phyloP scores from a whole-genome alignment of 371 early-diverging fungal species.

The Haplosporangium sp. region DNA sequence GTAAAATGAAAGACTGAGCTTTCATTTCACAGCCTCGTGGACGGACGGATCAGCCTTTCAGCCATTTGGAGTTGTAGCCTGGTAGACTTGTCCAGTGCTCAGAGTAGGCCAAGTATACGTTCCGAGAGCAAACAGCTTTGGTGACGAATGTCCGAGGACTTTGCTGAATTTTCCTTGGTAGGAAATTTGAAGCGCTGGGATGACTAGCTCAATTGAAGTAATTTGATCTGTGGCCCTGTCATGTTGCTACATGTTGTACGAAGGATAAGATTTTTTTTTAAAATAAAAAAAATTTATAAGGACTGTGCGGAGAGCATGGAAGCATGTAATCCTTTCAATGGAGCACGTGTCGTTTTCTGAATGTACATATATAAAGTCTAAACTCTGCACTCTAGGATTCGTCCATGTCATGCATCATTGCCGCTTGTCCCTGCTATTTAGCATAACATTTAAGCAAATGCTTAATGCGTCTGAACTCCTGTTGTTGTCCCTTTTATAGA shows the following conservation, averaged over 20 bases:
- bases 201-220: too few species aligned
- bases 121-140: not conserved
- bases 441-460: too few species aligned
- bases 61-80: not conserved
- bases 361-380: not conserved
- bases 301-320: not conserved
- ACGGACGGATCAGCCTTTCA: slow-evolving; percentile 4
- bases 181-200: too few species aligned
- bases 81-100: not conserved
- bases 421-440: too few species aligned
- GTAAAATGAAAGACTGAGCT: not conserved
- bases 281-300: not conserved
- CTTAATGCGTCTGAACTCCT: too few species aligned
- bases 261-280: too few species aligned
- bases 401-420: too few species aligned
- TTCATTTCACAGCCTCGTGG: not conserved
- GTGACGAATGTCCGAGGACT: not conserved
- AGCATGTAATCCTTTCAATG: not conserved
- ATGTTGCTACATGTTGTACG: too few species aligned
- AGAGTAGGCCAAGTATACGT: not conserved
- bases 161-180: not conserved
- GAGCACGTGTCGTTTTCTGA: not conserved
- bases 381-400: not conserved
- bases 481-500: not conserved
- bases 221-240: too few species aligned